These are phyloP conservation scores for Desmodesmus armatus DNA, from an alignment of 139 green algal species.

Conservation along the genomic window DNA sequence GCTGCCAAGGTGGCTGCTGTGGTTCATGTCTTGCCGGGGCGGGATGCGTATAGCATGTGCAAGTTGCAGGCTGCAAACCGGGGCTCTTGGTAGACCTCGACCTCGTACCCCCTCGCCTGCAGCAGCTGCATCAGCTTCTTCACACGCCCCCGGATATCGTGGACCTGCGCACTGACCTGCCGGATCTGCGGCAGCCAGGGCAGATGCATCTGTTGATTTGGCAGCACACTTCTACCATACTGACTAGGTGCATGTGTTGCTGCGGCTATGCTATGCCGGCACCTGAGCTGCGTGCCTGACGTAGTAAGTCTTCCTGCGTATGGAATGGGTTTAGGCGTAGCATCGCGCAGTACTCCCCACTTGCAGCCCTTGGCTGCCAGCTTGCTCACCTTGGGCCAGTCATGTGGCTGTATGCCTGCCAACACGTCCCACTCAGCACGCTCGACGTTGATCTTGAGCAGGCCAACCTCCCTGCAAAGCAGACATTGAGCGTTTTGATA, in stretches of 20 bases:
- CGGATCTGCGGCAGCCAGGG: conserved; percentile 29
- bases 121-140: conserved; percentile 15
- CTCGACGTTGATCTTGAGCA: conserved; percentile 55
- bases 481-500: background rate
- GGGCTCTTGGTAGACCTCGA: conserved; percentile 38
- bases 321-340: too few species aligned
- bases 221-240: too few species aligned
- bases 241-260: background rate
- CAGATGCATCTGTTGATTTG: too few species aligned
- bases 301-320: too few species aligned
- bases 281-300: too few species aligned
- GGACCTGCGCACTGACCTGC: conserved; percentile 42
- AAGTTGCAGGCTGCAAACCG: conserved; percentile 39
- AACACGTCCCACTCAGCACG: conserved; percentile 48
- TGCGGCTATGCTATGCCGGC: too few species aligned
- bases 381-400: conserved; percentile 47
- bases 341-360: too few species aligned
- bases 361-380: too few species aligned
- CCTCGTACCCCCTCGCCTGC: conserved; percentile 9
- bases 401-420: conserved; percentile 27
- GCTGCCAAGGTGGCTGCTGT: too few species aligned
- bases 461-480: conserved; percentile 40
- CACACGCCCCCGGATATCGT: conserved; percentile 43
- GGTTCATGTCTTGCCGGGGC: too few species aligned
- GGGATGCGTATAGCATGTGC: conserved; percentile 50